phyloP scores from a whole-genome alignment of 768 basidiomycete species.

The Psilocybe cubensis region DNA sequence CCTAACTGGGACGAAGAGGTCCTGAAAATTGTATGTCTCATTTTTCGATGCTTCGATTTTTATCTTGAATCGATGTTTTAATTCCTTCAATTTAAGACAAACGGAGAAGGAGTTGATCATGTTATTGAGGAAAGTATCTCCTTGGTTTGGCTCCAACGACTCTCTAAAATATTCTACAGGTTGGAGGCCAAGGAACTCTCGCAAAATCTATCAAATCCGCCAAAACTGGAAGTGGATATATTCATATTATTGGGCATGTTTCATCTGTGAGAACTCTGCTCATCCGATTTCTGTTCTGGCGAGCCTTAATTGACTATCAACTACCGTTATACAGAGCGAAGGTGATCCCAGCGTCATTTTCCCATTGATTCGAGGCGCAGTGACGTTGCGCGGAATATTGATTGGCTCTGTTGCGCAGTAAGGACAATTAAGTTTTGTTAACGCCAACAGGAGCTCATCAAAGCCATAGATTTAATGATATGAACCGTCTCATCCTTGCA shows the following conservation, averaged over 20 bases:
- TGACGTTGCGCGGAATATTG: constrained; percentile 53
- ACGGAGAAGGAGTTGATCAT: constrained; percentile 41
- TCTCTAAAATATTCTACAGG: constrained; percentile 33
- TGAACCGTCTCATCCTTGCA: constrained; percentile 51
- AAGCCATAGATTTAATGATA: constrained; percentile 48
- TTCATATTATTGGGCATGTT: constrained; percentile 58
- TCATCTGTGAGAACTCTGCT: constrained; percentile 32
- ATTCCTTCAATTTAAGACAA: constrained; percentile 29
- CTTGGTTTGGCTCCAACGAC: not conserved
- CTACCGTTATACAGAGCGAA: constrained; percentile 18
- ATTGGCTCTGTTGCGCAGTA: constrained; percentile 61
- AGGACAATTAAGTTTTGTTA: constrained; percentile 12
- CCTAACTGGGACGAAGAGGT: constrained; percentile 64
- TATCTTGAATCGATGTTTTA: not conserved
- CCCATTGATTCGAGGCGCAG: constrained; percentile 39
- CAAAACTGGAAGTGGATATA: constrained; percentile 40
- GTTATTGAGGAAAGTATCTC: constrained; percentile 35
- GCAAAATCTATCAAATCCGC: constrained; percentile 42
- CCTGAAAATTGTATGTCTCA: constrained; percentile 40
- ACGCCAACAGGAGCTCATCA: not conserved
- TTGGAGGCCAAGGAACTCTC: constrained; percentile 59
- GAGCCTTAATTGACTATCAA: not conserved
- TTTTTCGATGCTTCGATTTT: not conserved
- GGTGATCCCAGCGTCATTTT: constrained; percentile 33
- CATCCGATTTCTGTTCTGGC: not conserved